Evolutionary conservation across 2,329 filamentous ascomycete species (phyloP), one percentile per base, ranked within the genome.

Genomic region (Exophiala aquamarina): DNA sequence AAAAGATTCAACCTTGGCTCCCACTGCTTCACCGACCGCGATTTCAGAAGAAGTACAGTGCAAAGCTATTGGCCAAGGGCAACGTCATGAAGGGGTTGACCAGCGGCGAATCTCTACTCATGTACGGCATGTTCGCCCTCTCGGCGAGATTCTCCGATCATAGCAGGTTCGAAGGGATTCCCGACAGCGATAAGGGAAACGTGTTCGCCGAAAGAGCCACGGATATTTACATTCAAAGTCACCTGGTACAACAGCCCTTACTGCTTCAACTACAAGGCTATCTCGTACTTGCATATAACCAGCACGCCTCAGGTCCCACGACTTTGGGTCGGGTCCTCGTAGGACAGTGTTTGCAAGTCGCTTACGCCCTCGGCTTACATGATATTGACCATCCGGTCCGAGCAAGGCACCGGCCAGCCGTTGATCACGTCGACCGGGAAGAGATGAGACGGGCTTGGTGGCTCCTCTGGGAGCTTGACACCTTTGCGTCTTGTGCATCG

Each of bases 21-120:
- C 90, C 93, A 13, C 87, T 97, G 77, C 86, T 97, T 46, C 92
- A 97, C 66, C 86, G 84, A 59, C 88, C 85, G 51, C 83, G 92
- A 42, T 97, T 94, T 20, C 45, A 49, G 42, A 41, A 44, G 21
- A 35, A 32, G 8, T 52, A 41, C 37, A 37, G 49, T 20, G 26
- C 28, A n/a, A 31, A 41, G 3, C 29, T 52, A 4, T 33, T 44
- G 32, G 41, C 26, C 11, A 41, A 41, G 3, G 49, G 49, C 14
- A 41, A 52, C 43, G 36, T 52, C 23, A 52, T 52, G 45, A 41
- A 52, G 19, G 41, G 37, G 3, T 37, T 52, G 15, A 19, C 44
- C 4, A 26, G 35, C 18, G 49, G 47, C 20, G 49, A 49, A 32
- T 33, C 44, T 15, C 45, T 52, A n/a, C 34, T 52, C 13, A 43